phyloP scores from a whole-genome alignment of 805 yeast genomes.

The Candida tallmaniae region DNA sequence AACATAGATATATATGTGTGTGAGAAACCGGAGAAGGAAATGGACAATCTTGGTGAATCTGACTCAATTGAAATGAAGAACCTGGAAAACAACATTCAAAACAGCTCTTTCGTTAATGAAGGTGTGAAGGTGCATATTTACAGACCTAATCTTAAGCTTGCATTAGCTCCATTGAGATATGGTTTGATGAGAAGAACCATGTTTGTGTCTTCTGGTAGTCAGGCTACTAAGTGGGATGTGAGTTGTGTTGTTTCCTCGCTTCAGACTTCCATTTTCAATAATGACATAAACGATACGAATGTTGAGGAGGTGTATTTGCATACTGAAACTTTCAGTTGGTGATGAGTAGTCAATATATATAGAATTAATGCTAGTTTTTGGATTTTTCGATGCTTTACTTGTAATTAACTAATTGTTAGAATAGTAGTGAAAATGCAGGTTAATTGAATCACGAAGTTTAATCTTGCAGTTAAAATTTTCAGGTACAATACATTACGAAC shows the following conservation, averaged over 20 bases:
- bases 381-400: no score
- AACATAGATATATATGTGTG: constrained; percentile 22
- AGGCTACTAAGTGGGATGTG: constrained; percentile 32
- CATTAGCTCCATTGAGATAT: constrained; percentile 14
- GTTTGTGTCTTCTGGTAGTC: constrained; percentile 45
- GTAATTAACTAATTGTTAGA: no score
- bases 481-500: no score
- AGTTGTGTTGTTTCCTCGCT: constrained; percentile 37
- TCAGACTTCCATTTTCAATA: constrained; percentile 32
- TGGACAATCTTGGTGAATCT: not conserved
- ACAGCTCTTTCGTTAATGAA: not conserved
- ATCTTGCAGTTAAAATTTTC: no score
- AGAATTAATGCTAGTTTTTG: not conserved
- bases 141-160: constrained; percentile 17
- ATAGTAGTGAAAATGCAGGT: no score
- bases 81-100: not conserved
- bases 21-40: constrained; percentile 1
- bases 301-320: constrained; percentile 47
- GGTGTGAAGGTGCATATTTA: constrained; percentile 2
- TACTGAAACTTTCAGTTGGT: constrained; percentile 50
- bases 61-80: no score
- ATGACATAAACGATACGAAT: constrained; percentile 17
- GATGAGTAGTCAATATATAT: not conserved
- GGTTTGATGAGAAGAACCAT: constrained; percentile 29
- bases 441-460: no score